These are phyloP conservation scores for Cryphonectria radicalis DNA, from an alignment of 2,329 filamentous ascomycete genomes.

Conservation along the genomic window DNA sequence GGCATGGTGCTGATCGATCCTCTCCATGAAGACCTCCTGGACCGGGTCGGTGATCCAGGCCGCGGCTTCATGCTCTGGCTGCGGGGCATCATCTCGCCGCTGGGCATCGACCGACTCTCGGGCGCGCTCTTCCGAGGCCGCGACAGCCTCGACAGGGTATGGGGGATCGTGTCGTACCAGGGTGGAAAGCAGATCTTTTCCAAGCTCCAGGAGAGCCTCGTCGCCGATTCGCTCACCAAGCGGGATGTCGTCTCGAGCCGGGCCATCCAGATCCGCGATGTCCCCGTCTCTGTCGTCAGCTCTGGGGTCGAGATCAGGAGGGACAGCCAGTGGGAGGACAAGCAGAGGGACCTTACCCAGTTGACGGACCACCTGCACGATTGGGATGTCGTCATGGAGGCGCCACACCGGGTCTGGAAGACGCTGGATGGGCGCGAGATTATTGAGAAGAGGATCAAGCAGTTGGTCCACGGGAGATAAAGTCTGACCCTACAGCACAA, in stretches of 20 bases:
- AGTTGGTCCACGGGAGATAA: slow-evolving; percentile 58
- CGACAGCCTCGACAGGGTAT: slow-evolving; percentile 80
- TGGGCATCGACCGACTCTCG: slow-evolving; percentile 79
- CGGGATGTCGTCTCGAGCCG: slow-evolving; percentile 80
- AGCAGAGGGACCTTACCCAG: slow-evolving; percentile 81
- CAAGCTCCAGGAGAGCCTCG: slow-evolving; percentile 89
- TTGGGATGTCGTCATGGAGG: slow-evolving; percentile 87
- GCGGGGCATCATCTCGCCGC: slow-evolving; percentile 81
- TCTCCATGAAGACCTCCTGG: slow-evolving; percentile 84
- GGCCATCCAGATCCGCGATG: slow-evolving; percentile 76
- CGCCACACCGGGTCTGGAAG: slow-evolving; percentile 86
- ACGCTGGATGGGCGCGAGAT: slow-evolving; percentile 71
- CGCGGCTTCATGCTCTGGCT: slow-evolving; percentile 87
- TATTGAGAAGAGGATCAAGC: slow-evolving; percentile 78
- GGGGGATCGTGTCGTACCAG: slow-evolving; percentile 78
- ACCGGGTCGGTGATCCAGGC: slow-evolving; percentile 65
- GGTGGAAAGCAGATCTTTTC: slow-evolving; percentile 84
- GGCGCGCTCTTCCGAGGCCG: slow-evolving; percentile 84
- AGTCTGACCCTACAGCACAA: not conserved
- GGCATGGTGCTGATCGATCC: slow-evolving; percentile 87
- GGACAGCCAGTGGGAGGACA: slow-evolving; percentile 76
- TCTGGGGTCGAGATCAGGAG: slow-evolving; percentile 72
- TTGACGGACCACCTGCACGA: slow-evolving; percentile 77
- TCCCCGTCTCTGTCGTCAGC: slow-evolving; percentile 79
- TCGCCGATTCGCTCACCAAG: slow-evolving; percentile 81